Evolutionary conservation across 2,329 filamentous ascomycete genomes (phyloP).

Genomic region (Pseudogymnoascus verrucosus): DNA sequence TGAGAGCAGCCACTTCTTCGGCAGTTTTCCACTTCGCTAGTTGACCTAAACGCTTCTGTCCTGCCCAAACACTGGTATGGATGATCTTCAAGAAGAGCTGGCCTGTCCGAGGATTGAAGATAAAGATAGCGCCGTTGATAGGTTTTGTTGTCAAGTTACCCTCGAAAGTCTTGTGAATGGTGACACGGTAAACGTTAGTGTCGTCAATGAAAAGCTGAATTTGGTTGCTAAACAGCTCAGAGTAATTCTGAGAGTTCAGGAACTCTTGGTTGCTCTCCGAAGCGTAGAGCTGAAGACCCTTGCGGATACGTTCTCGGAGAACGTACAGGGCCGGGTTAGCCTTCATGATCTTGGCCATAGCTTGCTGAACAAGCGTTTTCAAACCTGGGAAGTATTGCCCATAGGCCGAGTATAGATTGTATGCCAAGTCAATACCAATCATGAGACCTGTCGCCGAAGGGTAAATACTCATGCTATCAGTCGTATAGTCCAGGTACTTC

Average conservation of each 20-base stretch:
- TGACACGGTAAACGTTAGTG: conserved; percentile 98
- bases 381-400: conserved; percentile 98
- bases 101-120: conserved; percentile 98
- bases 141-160: conserved; percentile 98
- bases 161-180: conserved; percentile 99
- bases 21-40: conserved; percentile 99
- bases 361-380: conserved; percentile 91
- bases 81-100: conserved; percentile 99
- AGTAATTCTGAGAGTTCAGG: conserved; percentile 98
- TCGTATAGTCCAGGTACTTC: conserved; percentile 98
- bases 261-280: conserved; percentile 99
- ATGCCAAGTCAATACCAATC: conserved; percentile 95
- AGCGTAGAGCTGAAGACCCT: conserved; percentile 94
- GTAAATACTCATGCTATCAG: conserved; percentile 97
- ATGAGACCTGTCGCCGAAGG: conserved; percentile 94
- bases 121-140: conserved; percentile 99
- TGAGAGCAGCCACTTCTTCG: conserved; percentile 96
- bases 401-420: conserved; percentile 97
- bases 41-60: conserved; percentile 97
- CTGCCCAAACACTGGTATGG: conserved; percentile 97
- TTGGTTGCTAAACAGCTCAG: conserved; percentile 97
- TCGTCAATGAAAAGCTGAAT: conserved; percentile 98
- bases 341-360: conserved; percentile 99
- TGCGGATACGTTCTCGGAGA: conserved; percentile 91
- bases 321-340: conserved; percentile 96